Evolutionary conservation across 2,329 filamentous ascomycete species (phyloP).

Genomic region (Incumbomyces delicatus): DNA sequence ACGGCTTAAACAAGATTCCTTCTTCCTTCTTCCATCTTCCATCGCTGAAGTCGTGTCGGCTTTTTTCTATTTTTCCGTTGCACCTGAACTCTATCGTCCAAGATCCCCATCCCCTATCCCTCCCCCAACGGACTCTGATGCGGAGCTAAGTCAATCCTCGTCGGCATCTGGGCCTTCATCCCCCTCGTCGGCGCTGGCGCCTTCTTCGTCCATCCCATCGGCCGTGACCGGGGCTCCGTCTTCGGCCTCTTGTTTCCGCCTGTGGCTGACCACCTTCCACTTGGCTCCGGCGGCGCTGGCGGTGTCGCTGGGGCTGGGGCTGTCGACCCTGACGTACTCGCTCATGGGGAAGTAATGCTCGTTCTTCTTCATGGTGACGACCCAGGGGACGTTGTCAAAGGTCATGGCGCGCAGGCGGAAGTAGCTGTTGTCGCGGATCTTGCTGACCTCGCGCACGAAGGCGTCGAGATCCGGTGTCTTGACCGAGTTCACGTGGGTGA

Average conservation of each 20-base stretch:
- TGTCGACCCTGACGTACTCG: conserved; percentile 51
- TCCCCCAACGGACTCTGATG: too few species aligned
- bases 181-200: conserved; percentile 25
- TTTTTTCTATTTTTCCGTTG: too few species aligned
- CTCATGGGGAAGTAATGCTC: conserved; percentile 80
- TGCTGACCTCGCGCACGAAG: conserved; percentile 71
- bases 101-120: too few species aligned
- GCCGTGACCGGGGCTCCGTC: conserved; percentile 36
- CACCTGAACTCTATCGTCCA: too few species aligned
- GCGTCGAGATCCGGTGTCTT: conserved; percentile 70
- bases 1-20: too few species aligned
- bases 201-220: conserved; percentile 37
- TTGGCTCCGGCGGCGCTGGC: too few species aligned
- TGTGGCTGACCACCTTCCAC: conserved; percentile 50
- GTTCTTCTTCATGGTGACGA: conserved; percentile 99
- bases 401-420: conserved; percentile 96
- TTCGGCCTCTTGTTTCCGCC: conserved; percentile 23
- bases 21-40: too few species aligned
- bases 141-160: not conserved
- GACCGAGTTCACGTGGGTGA: conserved; percentile 87
- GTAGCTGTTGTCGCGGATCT: conserved; percentile 94
- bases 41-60: too few species aligned
- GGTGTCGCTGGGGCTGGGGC: conserved; percentile 24
- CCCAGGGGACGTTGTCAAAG: conserved; percentile 96
- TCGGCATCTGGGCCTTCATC: conserved; percentile 13